Percentiles rank a stretch among this genome's conserved stretches.
Conservation (phyloP, 2,329 filamentous ascomycete genomes). For the Pseudogymnoascus sp. region DNA sequence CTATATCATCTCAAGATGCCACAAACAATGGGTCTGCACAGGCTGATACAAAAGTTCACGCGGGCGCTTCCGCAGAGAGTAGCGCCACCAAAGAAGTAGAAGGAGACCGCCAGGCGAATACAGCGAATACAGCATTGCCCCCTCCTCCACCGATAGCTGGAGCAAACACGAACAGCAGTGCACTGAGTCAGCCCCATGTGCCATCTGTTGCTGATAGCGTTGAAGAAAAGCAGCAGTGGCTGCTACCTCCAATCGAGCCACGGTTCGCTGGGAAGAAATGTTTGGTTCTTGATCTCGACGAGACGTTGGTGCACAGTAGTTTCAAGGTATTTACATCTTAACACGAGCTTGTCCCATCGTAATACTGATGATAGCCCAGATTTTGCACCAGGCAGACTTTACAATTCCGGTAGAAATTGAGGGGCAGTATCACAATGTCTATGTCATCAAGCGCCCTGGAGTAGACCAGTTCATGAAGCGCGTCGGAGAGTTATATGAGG, state of each 20-base stretch:
- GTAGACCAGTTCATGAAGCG: slow-evolving; percentile 99
- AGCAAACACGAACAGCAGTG: slow-evolving; percentile 14
- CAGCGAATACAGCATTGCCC: slow-evolving; percentile 18
- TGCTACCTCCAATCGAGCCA: slow-evolving; percentile 74
- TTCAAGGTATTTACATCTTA: slow-evolving; percentile 64
- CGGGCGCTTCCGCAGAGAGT: background rate
- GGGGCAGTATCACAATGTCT: slow-evolving; percentile 98
- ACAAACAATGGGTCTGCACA: background rate
- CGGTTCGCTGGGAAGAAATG: slow-evolving; percentile 85
- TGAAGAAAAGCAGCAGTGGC: slow-evolving; percentile 30
- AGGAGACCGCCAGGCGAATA: background rate
- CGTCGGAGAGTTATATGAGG: slow-evolving; percentile 94
- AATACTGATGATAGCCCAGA: slow-evolving; percentile 43
- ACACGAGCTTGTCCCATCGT: background rate
- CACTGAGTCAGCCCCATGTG: slow-evolving; percentile 21
- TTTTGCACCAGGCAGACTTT: slow-evolving; percentile 95
- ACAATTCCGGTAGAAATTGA: slow-evolving; percentile 99
- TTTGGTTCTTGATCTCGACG: slow-evolving; percentile 87
- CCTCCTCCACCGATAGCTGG: slow-evolving; percentile 19
- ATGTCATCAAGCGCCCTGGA: slow-evolving; percentile 97
- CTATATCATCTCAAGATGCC: background rate
- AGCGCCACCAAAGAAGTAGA: background rate
- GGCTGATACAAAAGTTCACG: background rate
- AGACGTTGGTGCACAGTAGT: slow-evolving; percentile 95
- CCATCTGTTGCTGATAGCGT: slow-evolving; percentile 17